Evolutionary conservation across 306 rosid genomes (phyloP).

Genomic region (Medicago lupulina): DNA sequence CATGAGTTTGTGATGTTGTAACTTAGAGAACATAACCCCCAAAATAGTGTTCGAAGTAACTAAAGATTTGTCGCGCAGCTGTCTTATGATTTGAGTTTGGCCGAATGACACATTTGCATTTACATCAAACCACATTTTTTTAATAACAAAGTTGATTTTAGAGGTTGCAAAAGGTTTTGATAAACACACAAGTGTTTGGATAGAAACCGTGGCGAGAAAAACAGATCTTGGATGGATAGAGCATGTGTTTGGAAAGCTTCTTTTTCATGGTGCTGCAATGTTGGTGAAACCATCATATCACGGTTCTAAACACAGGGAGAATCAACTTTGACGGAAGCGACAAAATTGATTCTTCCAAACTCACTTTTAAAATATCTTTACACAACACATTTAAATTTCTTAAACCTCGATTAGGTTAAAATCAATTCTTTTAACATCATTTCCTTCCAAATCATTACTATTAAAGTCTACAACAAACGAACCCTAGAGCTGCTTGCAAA

Average conservation of each 20-base stretch:
- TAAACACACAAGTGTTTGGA: background rate
- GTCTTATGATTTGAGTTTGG: background rate
- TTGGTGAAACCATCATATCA: background rate
- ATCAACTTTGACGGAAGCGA: background rate
- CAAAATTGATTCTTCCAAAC: background rate
- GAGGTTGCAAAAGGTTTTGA: background rate
- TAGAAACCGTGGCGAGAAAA: background rate
- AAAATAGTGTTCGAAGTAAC: slow-evolving; percentile 1
- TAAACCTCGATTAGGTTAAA: background rate
- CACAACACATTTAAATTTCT: background rate
- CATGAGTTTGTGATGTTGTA: slow-evolving; percentile 2
- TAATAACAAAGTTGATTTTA: background rate
- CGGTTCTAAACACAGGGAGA: background rate
- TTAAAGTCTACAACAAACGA: background rate
- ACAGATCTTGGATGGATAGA: background rate
- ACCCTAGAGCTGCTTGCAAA: background rate
- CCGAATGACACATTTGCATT: background rate
- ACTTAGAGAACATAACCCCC: background rate
- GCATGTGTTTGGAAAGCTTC: background rate
- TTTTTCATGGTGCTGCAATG: background rate
- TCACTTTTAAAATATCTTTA: background rate
- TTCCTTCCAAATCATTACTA: background rate
- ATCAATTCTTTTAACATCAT: background rate
- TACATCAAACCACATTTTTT: background rate
- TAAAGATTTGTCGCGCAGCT: background rate